Evolutionary conservation across 2,329 filamentous ascomycete species (phyloP), one percentile per base, ranked within the genome.

Genomic region (Aureobasidium musti): DNA sequence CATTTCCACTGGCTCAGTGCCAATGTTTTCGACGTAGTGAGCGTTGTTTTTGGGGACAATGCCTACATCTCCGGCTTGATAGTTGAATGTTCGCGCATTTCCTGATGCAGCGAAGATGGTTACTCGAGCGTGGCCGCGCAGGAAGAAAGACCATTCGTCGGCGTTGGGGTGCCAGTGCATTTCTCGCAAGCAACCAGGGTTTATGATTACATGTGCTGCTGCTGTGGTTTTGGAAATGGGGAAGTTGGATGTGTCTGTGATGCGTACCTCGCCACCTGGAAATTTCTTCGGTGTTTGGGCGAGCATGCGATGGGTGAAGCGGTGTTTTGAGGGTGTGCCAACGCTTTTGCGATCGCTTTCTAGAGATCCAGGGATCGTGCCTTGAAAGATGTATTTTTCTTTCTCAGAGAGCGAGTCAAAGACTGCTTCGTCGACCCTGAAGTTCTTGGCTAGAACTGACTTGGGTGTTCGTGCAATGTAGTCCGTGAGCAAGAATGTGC

Each of bases 11-110:
- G 89, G 85, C 75, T 92, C 89, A 57, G 90, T 86, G n/a, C 89
- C 87, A 5, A 91, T 86, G 72, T 92, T 92, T 82, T 94, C 90
- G 64, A 94, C 89, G 74, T 91, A 93, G 74, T 93, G 90, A 3
- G 89, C 90, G 83, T 90, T 91, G 74, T 91, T 91, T 73, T 75
- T 82, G 0, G 90, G 90, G 6, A 93, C 89, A 69, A 92, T 90
- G 17, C 88, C 90, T 0, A 92, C 89, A 71, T 93, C 91, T 1
- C 90, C 91, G 1, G 89, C 84, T 6, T 84, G 79, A 76, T 91
- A 93, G 78, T 93, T 87, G 73, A 93, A 93, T 0, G 90, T 93
- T 28, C 89, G 82, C 0, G 90, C 89, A 26, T 81, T 86, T 33
- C 87, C 86, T 71, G 89, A 85, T 2, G 89, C 83, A 0, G 85